Evolutionary conservation across 2,329 filamentous ascomycete genomes (phyloP), one percentile per base, ranked within the genome.

Genomic region (Colletotrichum sansevieriae): DNA sequence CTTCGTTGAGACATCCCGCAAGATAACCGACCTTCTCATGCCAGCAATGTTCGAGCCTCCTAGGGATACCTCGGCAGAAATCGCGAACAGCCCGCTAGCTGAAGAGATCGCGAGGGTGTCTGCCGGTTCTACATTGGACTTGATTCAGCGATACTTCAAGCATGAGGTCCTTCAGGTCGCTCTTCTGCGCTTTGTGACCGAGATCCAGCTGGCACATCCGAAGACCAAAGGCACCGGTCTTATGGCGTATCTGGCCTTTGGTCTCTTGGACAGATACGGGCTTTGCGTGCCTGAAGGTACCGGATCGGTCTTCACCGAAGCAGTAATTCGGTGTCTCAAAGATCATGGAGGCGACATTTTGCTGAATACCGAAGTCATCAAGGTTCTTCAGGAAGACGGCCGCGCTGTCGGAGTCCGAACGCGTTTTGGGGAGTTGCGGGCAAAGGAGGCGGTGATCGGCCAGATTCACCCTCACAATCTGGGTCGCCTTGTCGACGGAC

Each of bases 21-120:
- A 54, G 37, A 54, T 62, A 35, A 62, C 58, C 18, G 46, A 62
- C n/a, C 58, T 62, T 10, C 15, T 62, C 29, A 62, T 62, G n/a
- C 58, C 58, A 4, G 54, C 46, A 3, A 62, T 62, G 58, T 54
- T 54, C 20, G 58, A 62, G 20, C 46, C 46, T 12, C 58, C 46
- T 13, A 29, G 35, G 13, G 35, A 62, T 33, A 33, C n/a, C n/a
- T 62, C 58, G 12, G 58, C 20, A 1, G 35, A 62, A 4, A 62
- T 44, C 13, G 58, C 46, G 1, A 54, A 33, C 6, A 54, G 49
- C 0, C 0, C 13, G 8, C 3, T 20, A 35, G 29, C 29, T 12
- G 25, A 54, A n/a, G 49, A 54, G 49, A 54, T 54, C 4, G 29
- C 49, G 11, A 54, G 15, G 10, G 49, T 54, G 3, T 29, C 29